Evolutionary conservation across 306 rosid genomes (phyloP).

Genomic region (Vachellia pachyceras): DNA sequence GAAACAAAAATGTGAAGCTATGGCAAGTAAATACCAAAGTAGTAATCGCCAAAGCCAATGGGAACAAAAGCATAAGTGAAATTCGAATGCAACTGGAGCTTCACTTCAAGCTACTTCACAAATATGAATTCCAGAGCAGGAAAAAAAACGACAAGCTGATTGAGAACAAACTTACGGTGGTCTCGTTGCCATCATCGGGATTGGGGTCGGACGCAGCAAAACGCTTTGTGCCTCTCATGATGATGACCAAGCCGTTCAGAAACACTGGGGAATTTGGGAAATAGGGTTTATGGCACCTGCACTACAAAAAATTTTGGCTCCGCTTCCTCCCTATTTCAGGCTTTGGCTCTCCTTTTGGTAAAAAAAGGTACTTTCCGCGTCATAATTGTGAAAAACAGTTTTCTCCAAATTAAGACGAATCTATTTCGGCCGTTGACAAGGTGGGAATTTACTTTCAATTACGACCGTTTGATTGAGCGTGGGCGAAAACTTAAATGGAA

Average conservation of each 20-base stretch:
- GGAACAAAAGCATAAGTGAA: slow-evolving; percentile 4
- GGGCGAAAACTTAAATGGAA: too few relatives aligned
- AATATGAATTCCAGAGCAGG: not conserved
- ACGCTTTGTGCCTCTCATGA: slow-evolving; percentile 75
- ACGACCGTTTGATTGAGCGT: slow-evolving; percentile 45
- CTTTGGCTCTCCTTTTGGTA: slow-evolving; percentile 19
- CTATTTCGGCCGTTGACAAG: slow-evolving; percentile 45
- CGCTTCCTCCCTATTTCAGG: too few relatives aligned
- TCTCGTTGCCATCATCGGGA: slow-evolving; percentile 58
- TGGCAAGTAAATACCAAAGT: not conserved
- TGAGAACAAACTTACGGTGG: slow-evolving; percentile 57
- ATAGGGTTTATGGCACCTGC: slow-evolving; percentile 33
- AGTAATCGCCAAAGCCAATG: not conserved
- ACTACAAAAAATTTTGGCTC: not conserved
- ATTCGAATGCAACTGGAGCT: slow-evolving; percentile 34
- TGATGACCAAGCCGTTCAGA: not conserved
- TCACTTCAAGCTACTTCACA: not conserved
- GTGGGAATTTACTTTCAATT: slow-evolving; percentile 54
- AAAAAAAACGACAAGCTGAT: not conserved
- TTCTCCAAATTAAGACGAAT: slow-evolving; percentile 12
- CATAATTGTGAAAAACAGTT: not conserved
- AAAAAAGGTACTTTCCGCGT: slow-evolving; percentile 26
- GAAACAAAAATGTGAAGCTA: not conserved
- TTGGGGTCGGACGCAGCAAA: slow-evolving; percentile 63
- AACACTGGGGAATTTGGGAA: slow-evolving; percentile 3